Conservation (phyloP, 257 asterid genomes). For the Osmanthus fragrans region DNA sequence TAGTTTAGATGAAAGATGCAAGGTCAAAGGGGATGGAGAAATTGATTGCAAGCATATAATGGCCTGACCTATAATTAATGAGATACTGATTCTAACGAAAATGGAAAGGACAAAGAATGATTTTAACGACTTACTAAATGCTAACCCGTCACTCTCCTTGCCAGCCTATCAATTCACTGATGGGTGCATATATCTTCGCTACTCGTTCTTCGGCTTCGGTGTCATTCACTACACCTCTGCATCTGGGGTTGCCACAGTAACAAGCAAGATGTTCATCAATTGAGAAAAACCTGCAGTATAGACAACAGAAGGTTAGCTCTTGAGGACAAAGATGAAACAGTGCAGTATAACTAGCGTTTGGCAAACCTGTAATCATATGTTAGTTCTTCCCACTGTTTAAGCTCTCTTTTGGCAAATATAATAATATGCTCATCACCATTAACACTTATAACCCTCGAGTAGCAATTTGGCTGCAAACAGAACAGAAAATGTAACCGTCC, state of each 20-base stretch:
- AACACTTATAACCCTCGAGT: constrained; percentile 76
- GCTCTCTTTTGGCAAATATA: constrained; percentile 93
- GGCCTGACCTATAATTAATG: background rate
- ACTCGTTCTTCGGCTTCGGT: constrained; percentile 78
- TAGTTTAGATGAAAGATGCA: background rate
- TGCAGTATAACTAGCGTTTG: constrained; percentile 21
- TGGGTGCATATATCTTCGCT: constrained; percentile 58
- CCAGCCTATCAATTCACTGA: constrained; percentile 76
- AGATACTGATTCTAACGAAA: background rate
- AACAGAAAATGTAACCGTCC: constrained; percentile 17
- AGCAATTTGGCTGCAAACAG: constrained; percentile 89
- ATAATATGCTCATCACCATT: constrained; percentile 77
- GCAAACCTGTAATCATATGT: constrained; percentile 93
- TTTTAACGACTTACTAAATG: constrained; percentile 17
- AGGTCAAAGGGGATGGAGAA: background rate
- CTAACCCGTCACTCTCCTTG: constrained; percentile 56
- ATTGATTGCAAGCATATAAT: constrained; percentile 1
- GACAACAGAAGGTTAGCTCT: constrained; percentile 17
- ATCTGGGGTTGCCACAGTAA: constrained; percentile 81
- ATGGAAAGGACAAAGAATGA: constrained; percentile 2
- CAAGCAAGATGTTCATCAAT: constrained; percentile 84
- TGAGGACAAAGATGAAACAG: constrained; percentile 11
- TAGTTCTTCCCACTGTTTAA: constrained; percentile 82
- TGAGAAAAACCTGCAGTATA: constrained; percentile 65
- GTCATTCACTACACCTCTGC: constrained; percentile 94